phyloP scores from a whole-genome alignment of 805 yeast species.

The Pichia thaimueangensis region DNA sequence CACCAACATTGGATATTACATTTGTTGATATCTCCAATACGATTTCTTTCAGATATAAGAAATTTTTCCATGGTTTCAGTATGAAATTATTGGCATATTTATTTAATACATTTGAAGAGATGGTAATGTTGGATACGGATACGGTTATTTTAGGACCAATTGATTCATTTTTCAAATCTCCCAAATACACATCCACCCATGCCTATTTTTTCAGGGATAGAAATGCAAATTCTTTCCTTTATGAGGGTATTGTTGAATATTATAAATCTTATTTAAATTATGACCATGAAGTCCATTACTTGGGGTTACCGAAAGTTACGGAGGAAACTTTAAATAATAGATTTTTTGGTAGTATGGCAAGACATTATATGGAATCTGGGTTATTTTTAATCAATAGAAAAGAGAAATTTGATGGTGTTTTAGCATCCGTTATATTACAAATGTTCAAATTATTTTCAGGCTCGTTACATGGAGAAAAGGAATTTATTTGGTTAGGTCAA shows the following conservation, averaged over 20 bases:
- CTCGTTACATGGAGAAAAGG: conserved; percentile 74
- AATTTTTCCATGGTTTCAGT: conserved; percentile 25
- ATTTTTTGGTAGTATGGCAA: conserved; percentile 36
- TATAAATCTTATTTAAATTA: conserved; percentile 43
- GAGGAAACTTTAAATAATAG: conserved; percentile 32
- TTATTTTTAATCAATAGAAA: conserved; percentile 40
- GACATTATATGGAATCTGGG: conserved; percentile 46
- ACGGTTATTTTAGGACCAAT: conserved; percentile 34
- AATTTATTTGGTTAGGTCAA: conserved; percentile 69
- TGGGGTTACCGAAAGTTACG: conserved; percentile 33
- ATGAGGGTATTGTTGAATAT: conserved; percentile 36
- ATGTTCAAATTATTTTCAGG: conserved; percentile 38
- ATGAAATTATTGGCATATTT: conserved; percentile 50
- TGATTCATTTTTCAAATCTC: conserved; percentile 32
- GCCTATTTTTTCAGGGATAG: conserved; percentile 48
- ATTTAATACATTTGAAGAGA: conserved; percentile 53
- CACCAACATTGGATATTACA: conserved; percentile 25
- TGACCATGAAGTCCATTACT: conserved; percentile 34
- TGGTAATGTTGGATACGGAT: conserved; percentile 50
- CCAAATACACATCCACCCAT: conserved; percentile 31
- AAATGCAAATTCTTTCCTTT: conserved; percentile 32
- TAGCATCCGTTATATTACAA: conserved; percentile 39
- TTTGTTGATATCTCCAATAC: conserved; percentile 30
- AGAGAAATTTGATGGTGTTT: conserved; percentile 43
- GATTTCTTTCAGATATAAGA: conserved; percentile 21